Evolutionary conservation across 2,329 filamentous ascomycete species (phyloP).

Genomic region (Cladosporium sp.): DNA sequence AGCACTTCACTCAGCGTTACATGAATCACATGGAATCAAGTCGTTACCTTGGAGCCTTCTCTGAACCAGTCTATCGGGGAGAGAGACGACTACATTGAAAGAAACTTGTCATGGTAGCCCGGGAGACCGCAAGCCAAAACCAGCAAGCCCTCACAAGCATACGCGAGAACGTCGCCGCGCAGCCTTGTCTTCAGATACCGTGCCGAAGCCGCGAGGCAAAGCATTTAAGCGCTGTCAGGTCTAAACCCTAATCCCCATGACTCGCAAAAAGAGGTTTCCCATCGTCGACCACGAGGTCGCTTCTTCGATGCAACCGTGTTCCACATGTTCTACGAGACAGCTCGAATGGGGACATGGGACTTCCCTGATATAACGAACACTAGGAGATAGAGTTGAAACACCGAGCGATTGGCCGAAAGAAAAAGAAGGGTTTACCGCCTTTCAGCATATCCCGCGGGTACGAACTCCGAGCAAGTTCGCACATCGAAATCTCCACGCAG

Average conservation of each 20-base stretch:
- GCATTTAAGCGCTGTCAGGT: conserved; percentile 4
- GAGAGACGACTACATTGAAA: not conserved
- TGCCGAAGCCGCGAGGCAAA: conserved; percentile 11
- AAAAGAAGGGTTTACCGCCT: conserved; percentile 7
- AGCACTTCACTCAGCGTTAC: not conserved
- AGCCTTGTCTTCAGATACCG: conserved; percentile 9
- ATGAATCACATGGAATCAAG: not conserved
- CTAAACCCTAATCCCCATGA: not conserved
- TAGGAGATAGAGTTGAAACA: not conserved
- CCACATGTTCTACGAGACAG: not conserved
- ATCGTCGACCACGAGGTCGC: not conserved
- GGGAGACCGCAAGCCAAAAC: not conserved
- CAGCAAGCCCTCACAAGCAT: conserved; percentile 10
- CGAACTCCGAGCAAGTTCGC: not conserved
- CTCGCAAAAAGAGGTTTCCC: conserved; percentile 1
- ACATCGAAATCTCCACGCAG: not conserved
- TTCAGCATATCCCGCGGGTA: not conserved
- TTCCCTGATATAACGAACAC: not conserved
- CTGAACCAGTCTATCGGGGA: too few species aligned
- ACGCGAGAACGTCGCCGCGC: conserved; percentile 13
- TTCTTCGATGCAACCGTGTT: not conserved
- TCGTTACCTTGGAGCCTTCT: not conserved
- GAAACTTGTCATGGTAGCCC: not conserved
- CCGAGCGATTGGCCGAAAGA: not conserved
- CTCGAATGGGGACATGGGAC: not conserved